Conservation (phyloP, 257 asterid species). For the Solanum medicagineum region DNA sequence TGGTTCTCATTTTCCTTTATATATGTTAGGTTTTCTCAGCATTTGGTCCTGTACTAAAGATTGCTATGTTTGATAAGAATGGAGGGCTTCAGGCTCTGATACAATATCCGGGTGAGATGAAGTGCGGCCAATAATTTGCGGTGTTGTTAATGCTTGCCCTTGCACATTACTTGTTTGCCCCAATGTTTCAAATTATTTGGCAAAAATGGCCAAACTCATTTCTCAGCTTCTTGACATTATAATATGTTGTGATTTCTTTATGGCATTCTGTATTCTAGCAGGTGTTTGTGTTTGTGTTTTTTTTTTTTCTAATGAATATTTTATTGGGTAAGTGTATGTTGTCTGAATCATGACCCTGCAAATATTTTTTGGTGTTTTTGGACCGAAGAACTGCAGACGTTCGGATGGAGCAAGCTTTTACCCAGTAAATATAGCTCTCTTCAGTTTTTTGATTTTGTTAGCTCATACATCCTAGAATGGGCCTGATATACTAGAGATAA, state of each 20-base stretch:
- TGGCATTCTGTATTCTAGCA: background rate
- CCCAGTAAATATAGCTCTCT: background rate
- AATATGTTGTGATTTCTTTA: background rate
- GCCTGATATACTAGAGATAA: background rate
- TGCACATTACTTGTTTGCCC: background rate
- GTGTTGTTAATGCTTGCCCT: background rate
- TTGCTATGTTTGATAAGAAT: constrained; percentile 87
- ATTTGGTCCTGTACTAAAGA: constrained; percentile 80
- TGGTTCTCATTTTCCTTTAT: background rate
- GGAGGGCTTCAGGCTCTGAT: constrained; percentile 86
- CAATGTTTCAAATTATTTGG: background rate
- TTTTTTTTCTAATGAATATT: background rate
- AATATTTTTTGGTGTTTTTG: background rate
- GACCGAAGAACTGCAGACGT: background rate
- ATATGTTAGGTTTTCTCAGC: constrained; percentile 54
- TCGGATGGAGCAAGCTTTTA: background rate
- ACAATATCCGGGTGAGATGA: constrained; percentile 69
- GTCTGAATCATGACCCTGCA: background rate
- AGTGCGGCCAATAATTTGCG: background rate
- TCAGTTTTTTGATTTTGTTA: background rate
- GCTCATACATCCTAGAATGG: background rate
- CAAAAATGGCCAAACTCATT: background rate
- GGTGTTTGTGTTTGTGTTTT: too few relatives aligned
- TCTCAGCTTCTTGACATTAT: background rate
- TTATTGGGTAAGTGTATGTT: background rate